Conservation (phyloP, 2,329 filamentous ascomycete genomes). For the Pseudogymnoascus sp. region DNA sequence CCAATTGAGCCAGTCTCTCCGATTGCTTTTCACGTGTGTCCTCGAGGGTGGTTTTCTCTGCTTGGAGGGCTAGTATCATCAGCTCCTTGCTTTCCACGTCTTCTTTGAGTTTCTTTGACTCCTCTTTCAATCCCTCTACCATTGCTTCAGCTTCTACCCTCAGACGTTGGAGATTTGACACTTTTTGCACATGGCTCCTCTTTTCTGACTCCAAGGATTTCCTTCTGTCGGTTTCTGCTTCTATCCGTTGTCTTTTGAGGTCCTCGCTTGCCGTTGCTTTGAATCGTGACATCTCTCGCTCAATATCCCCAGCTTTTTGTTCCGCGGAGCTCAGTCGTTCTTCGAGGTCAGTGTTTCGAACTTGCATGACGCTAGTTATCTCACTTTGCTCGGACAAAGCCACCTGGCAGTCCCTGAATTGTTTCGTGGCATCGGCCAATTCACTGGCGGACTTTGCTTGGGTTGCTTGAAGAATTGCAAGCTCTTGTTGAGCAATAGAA, state of each 20-base stretch:
- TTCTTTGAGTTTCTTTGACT: not conserved
- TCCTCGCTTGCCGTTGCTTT: not conserved
- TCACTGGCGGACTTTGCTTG: not conserved
- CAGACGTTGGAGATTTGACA: not conserved
- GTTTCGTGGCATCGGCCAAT: not conserved
- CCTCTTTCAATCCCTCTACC: not conserved
- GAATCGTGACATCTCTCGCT: not conserved
- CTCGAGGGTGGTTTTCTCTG: not conserved
- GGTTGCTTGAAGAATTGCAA: not conserved
- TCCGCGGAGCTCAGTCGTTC: not conserved
- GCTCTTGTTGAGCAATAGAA: not conserved
- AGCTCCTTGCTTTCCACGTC: not conserved
- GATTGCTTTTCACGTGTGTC: not conserved
- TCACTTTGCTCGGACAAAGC: not conserved
- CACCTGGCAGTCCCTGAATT: not conserved
- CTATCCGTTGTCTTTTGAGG: not conserved
- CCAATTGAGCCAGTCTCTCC: not conserved
- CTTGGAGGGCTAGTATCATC: not conserved
- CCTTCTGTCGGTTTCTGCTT: not conserved
- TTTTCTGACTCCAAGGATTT: not conserved
- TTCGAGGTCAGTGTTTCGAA: not conserved
- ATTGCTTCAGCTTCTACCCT: not conserved
- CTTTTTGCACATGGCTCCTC: not conserved
- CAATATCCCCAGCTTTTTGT: not conserved
- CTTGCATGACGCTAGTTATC: not conserved